Conservation (phyloP, 1,284 basidiomycete genomes). For the Golubevia sp. region DNA sequence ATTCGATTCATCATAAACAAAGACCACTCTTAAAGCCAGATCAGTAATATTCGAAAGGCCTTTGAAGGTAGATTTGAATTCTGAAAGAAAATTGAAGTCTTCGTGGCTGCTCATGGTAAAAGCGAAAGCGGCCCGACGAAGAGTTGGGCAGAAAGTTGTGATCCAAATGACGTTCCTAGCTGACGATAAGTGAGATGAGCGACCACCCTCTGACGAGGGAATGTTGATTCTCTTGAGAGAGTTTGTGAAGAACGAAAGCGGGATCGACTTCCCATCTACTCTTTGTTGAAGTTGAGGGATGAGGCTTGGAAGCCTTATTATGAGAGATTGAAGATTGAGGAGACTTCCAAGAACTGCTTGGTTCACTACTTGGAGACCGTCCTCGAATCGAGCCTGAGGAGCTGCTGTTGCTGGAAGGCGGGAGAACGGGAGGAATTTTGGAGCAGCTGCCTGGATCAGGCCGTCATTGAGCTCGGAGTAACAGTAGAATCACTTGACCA, state of each 20-base stretch:
- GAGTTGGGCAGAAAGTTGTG: neutral
- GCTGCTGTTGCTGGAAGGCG: too few relatives aligned
- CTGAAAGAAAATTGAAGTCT: neutral
- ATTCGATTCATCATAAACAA: neutral
- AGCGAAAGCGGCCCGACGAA: neutral
- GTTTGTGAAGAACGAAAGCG: neutral
- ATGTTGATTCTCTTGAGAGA: neutral
- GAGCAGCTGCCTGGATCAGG: too few relatives aligned
- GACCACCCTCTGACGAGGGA: neutral
- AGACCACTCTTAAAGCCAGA: neutral
- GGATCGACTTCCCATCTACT: too few relatives aligned
- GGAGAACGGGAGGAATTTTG: too few relatives aligned
- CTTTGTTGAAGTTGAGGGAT: neutral
- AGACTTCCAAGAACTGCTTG: too few relatives aligned
- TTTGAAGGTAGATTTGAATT: neutral
- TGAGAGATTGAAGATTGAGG: too few relatives aligned
- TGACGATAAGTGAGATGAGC: neutral
- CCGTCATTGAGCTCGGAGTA: too few relatives aligned
- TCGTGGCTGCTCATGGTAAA: neutral
- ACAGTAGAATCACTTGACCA: too few relatives aligned
- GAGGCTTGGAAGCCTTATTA: too few relatives aligned
- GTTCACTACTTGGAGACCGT: too few relatives aligned
- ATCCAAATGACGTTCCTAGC: neutral
- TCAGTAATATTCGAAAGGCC: neutral
- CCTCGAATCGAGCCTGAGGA: too few relatives aligned